Conservation (phyloP, 768 basidiomycete species). For the Phanerochaete carnosa region DNA sequence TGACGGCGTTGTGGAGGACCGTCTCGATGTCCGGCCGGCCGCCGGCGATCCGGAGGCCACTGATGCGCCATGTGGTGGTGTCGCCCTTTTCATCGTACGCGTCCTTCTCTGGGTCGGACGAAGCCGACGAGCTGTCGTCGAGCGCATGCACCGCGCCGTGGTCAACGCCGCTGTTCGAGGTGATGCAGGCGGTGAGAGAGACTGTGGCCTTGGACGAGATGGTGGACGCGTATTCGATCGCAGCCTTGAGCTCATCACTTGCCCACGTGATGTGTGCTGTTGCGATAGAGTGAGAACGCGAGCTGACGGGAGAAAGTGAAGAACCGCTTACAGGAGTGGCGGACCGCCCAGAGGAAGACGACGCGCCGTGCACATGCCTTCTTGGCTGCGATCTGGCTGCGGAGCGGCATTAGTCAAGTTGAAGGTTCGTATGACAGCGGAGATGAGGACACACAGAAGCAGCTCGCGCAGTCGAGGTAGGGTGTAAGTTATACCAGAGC, state of each 20-base stretch:
- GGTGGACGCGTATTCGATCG: conserved; percentile 9
- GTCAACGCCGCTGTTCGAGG: conserved; percentile 5
- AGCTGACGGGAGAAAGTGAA: neutral
- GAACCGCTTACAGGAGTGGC: conserved; percentile 20
- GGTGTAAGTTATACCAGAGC: conserved; percentile 31
- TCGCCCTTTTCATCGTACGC: conserved; percentile 7
- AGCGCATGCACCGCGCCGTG: conserved; percentile 1
- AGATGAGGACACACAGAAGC: conserved; percentile 22
- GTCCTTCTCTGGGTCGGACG: conserved; percentile 6
- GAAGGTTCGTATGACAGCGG: neutral
- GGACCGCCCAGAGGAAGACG: conserved; percentile 30
- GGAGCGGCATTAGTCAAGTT: neutral
- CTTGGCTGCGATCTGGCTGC: conserved; percentile 16
- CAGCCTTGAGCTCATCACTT: conserved; percentile 10
- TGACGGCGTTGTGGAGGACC: conserved; percentile 24
- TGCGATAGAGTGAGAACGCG: neutral
- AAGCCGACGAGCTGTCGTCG: neutral
- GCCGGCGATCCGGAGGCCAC: conserved; percentile 5
- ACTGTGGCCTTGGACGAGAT: conserved; percentile 16
- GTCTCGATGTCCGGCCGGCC: conserved; percentile 25
- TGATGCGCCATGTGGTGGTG: neutral
- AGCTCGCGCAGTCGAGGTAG: conserved; percentile 32
- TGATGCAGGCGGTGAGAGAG: conserved; percentile 18
- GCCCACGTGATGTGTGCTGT: conserved; percentile 23
- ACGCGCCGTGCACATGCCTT: conserved; percentile 24